A percentile compares a stretch with the other conserved stretches of the same genome.
These are phyloP conservation scores for Fragilaria crotonensis DNA, from an alignment of 108 stramenopile species.

Conservation along the genomic window DNA sequence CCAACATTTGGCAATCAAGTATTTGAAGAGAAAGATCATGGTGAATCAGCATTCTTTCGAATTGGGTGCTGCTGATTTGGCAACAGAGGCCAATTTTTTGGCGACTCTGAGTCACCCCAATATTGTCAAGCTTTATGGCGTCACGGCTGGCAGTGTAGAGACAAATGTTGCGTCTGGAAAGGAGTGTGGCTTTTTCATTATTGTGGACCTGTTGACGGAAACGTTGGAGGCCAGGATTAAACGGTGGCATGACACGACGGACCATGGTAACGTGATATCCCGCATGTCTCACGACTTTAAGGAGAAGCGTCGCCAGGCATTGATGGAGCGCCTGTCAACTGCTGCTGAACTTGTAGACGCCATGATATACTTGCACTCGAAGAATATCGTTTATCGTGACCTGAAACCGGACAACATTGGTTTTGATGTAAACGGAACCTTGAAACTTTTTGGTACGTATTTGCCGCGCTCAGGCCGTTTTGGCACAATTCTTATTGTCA, in stretches of 20 bases:
- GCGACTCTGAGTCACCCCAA: conserved; percentile 50
- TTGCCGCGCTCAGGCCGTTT: too few species aligned
- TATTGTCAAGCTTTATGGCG: conserved; percentile 49
- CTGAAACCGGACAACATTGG: conserved; percentile 55
- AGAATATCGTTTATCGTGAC: conserved; percentile 62
- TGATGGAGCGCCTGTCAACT: conserved; percentile 14
- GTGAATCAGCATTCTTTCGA: conserved; percentile 28
- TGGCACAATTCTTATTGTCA: too few species aligned
- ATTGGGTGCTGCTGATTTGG: conserved; percentile 58
- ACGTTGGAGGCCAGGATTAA: conserved; percentile 43
- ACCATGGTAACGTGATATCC: neutral
- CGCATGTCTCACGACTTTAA: conserved; percentile 11
- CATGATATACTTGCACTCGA: conserved; percentile 52
- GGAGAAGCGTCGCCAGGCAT: neutral
- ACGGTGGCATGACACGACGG: neutral
- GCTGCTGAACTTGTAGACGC: conserved; percentile 54
- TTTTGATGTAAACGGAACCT: conserved; percentile 9
- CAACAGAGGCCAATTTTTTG: conserved; percentile 57
- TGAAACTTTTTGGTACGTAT: conserved; percentile 16
- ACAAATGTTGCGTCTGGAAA: conserved; percentile 9
- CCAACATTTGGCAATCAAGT: conserved; percentile 38
- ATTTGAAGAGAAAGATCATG: conserved; percentile 24
- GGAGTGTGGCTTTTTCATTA: conserved; percentile 51
- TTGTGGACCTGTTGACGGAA: conserved; percentile 49
- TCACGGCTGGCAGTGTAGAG: conserved; percentile 37